Percentiles rank a stretch among this genome's conserved stretches.
Evolutionary conservation across 2,329 filamentous ascomycete species (phyloP).

Genomic region (Diaporthe ampelina): DNA sequence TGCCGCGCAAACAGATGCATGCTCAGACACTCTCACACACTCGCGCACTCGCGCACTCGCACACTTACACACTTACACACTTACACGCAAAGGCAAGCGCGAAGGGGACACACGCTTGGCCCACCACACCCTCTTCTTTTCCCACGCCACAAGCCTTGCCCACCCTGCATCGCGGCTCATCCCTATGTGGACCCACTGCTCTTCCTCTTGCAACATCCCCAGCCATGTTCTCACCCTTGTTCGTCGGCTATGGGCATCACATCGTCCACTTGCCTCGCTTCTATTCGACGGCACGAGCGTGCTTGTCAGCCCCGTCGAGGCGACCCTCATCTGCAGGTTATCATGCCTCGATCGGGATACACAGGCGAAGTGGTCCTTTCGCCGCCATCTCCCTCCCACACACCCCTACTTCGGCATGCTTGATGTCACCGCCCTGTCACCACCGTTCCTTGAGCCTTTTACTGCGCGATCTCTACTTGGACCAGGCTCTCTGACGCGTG

Average conservation of each 20-base stretch:
- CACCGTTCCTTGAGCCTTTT: neutral
- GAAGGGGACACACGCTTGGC: neutral
- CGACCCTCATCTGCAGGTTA: constrained; percentile 34
- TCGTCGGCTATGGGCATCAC: constrained; percentile 26
- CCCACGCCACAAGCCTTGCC: constrained; percentile 13
- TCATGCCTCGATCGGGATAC: constrained; percentile 29
- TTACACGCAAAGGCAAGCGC: neutral
- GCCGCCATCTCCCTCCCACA: neutral
- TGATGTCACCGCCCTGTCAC: constrained; percentile 35
- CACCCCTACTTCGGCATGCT: constrained; percentile 19
- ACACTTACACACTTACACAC: neutral
- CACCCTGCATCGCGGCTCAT: constrained; percentile 33
- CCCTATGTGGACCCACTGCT: constrained; percentile 23
- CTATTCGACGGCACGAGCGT: constrained; percentile 25
- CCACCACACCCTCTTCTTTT: neutral
- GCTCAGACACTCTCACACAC: neutral
- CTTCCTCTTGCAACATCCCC: constrained; percentile 23
- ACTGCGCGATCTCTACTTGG: too few species aligned
- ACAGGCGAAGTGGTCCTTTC: constrained; percentile 17
- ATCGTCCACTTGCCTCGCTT: constrained; percentile 13
- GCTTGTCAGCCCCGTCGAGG: constrained; percentile 38
- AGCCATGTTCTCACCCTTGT: constrained; percentile 29
- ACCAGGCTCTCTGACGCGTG: neutral
- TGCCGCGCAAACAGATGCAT: constrained; percentile 35
- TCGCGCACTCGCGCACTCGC: neutral